Percentiles rank a stretch among this genome's conserved stretches.
phyloP scores from a whole-genome alignment of 106 monocot genomes.

The Apostasia ramifera region DNA sequence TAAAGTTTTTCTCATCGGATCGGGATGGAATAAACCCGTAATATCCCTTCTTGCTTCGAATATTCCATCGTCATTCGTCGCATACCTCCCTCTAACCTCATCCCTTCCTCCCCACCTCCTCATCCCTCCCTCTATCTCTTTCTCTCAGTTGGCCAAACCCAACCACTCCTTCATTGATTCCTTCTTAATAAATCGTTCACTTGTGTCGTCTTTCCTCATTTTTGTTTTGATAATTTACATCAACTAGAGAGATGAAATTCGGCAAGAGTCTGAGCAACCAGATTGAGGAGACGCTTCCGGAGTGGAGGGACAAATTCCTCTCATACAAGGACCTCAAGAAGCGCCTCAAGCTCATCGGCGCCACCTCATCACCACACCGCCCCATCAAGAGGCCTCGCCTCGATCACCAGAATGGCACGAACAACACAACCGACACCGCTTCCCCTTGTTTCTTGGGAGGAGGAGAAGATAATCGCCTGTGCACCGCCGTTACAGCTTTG shows the following conservation, averaged over 20 bases:
- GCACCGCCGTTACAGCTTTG: constrained; percentile 3
- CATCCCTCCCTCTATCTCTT: no score
- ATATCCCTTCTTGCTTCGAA: no score
- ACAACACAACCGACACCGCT: not conserved
- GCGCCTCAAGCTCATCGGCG: constrained; percentile 40
- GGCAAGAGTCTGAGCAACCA: constrained; percentile 82
- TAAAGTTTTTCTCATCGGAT: no score
- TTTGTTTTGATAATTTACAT: no score
- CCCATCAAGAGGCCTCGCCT: constrained; percentile 6
- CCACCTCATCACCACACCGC: constrained; percentile 17
- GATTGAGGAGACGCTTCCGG: constrained; percentile 93
- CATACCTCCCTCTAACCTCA: no score
- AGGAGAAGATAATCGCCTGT: constrained; percentile 36
- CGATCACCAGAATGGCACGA: constrained; percentile 3
- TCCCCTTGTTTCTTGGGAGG: constrained; percentile 21
- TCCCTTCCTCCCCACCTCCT: no score
- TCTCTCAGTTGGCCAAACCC: no score
- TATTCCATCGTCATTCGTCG: no score
- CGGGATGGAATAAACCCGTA: no score
- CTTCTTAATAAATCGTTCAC: no score
- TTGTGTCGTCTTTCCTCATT: no score
- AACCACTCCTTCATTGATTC: no score
- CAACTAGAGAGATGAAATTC: constrained; percentile 54
- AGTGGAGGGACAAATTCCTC: constrained; percentile 90
- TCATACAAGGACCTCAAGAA: constrained; percentile 93